Evolutionary conservation across 306 rosid species (phyloP).

Genomic region (Trifolium subterraneum): DNA sequence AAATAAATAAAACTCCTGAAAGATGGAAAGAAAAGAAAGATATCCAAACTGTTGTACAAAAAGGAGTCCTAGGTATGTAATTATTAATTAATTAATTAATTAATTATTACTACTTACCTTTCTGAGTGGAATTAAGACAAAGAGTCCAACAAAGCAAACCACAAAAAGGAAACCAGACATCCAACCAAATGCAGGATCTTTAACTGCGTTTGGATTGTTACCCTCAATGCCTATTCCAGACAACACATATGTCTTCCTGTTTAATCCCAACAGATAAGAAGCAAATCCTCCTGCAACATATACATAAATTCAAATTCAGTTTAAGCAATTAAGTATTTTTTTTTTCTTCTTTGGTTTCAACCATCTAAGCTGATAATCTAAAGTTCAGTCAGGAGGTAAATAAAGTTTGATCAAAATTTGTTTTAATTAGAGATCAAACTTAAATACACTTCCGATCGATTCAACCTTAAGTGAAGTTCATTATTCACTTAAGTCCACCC

Average conservation of each 20-base stretch:
- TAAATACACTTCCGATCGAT: not conserved
- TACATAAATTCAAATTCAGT: slow-evolving; percentile 20
- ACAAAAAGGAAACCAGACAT: slow-evolving; percentile 79
- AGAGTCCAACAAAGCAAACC: slow-evolving; percentile 96
- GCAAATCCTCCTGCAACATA: slow-evolving; percentile 80
- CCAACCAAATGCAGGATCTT: slow-evolving; percentile 94
- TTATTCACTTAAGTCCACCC: not conserved
- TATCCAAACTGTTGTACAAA: slow-evolving; percentile 5
- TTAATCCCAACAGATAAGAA: slow-evolving; percentile 82
- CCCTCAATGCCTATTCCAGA: slow-evolving; percentile 74
- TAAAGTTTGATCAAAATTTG: not conserved
- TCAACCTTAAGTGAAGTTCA: not conserved
- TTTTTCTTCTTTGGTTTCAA: no score
- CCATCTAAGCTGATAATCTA: not conserved
- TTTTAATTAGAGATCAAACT: not conserved
- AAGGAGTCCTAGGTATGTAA: not conserved
- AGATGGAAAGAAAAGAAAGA: not conserved
- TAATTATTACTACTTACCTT: slow-evolving; percentile 52
- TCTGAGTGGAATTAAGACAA: slow-evolving; percentile 88
- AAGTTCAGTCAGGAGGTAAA: not conserved
- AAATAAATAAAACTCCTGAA: not conserved
- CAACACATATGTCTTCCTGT: slow-evolving; percentile 76
- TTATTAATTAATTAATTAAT: not conserved
- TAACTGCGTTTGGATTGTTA: slow-evolving; percentile 55
- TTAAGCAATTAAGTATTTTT: not conserved